phyloP scores from a whole-genome alignment of 495 filamentous ascomycete species.

The Parachaetomium inaequale region DNA sequence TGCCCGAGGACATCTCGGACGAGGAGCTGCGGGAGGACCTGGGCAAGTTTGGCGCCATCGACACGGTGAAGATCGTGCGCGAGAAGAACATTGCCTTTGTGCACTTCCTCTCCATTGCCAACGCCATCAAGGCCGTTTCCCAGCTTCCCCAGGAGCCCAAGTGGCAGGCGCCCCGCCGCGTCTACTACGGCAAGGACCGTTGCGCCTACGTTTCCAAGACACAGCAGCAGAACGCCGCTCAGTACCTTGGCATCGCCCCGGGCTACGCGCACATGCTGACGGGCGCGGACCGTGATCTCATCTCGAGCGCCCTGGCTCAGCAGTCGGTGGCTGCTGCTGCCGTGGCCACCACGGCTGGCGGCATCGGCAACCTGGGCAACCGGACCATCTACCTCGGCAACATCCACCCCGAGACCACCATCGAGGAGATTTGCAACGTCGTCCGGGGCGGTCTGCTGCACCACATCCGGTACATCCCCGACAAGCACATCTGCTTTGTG shows the following conservation, averaged over 20 bases:
- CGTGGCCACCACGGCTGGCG: constrained; percentile 92
- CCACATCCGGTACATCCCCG: constrained; percentile 97
- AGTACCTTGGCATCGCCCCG: constrained; percentile 97
- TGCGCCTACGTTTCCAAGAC: constrained; percentile 99
- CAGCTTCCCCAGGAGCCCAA: constrained; percentile 94
- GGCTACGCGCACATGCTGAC: constrained; percentile 95
- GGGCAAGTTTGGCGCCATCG: constrained; percentile 92
- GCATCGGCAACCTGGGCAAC: constrained; percentile 95
- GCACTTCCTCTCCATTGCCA: constrained; percentile 94
- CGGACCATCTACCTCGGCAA: constrained; percentile 97
- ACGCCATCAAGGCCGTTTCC: constrained; percentile 97
- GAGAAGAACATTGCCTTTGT: constrained; percentile 99
- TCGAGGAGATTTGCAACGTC: constrained; percentile 98
- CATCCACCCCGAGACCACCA: constrained; percentile 97
- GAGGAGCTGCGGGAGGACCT: constrained; percentile 93
- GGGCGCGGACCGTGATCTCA: constrained; percentile 89
- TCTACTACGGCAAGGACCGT: constrained; percentile 97
- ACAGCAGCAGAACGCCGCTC: constrained; percentile 97
- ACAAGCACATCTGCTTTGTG: constrained; percentile 99
- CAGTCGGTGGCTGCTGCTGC: constrained; percentile 96
- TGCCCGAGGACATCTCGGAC: constrained; percentile 84
- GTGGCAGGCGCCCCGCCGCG: constrained; percentile 91
- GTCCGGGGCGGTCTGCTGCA: constrained; percentile 90
- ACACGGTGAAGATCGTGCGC: constrained; percentile 95
- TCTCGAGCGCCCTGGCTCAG: constrained; percentile 92